These are phyloP conservation scores for Peronospora destructor DNA, from an alignment of 352 stramenopile species.

Conservation along the genomic window DNA sequence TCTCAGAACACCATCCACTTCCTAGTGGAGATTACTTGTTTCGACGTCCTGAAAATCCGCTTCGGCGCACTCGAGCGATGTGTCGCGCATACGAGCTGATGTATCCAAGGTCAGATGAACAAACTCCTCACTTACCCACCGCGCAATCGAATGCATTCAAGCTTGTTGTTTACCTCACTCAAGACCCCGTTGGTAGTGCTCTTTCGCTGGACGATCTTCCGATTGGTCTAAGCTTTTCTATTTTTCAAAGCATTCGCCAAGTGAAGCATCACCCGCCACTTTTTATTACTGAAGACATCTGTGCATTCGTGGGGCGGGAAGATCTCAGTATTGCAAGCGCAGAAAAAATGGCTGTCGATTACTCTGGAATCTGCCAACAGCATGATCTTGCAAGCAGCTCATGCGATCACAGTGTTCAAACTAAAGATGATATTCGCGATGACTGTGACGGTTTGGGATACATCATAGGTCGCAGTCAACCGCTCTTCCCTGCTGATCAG, in stretches of 20 bases:
- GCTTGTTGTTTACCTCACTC: slow-evolving; percentile 47
- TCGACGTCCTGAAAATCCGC: slow-evolving; percentile 7
- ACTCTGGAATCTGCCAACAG: slow-evolving; percentile 1
- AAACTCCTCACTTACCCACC: background rate
- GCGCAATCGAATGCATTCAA: slow-evolving; percentile 24
- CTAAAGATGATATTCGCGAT: slow-evolving; percentile 16
- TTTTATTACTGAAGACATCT: slow-evolving; percentile 50
- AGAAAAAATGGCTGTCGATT: slow-evolving; percentile 5
- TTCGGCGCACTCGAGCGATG: slow-evolving; percentile 32
- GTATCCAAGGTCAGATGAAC: slow-evolving; percentile 12
- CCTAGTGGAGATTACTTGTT: background rate
- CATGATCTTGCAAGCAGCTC: slow-evolving; percentile 11
- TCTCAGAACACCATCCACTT: slow-evolving; percentile 10
- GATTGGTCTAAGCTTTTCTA: slow-evolving; percentile 46
- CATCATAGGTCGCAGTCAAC: slow-evolving; percentile 45
- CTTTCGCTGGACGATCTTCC: slow-evolving; percentile 55
- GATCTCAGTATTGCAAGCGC: slow-evolving; percentile 42
- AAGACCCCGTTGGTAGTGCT: slow-evolving; percentile 28
- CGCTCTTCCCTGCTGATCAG: slow-evolving; percentile 62
- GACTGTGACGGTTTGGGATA: slow-evolving; percentile 61
- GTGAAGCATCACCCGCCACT: slow-evolving; percentile 55
- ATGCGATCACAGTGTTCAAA: background rate
- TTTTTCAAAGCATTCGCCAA: slow-evolving; percentile 47
- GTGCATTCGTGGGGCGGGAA: slow-evolving; percentile 47
- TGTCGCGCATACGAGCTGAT: slow-evolving; percentile 43